Conservation (phyloP, 1,284 basidiomycete species). For the Ustilago lituana region DNA sequence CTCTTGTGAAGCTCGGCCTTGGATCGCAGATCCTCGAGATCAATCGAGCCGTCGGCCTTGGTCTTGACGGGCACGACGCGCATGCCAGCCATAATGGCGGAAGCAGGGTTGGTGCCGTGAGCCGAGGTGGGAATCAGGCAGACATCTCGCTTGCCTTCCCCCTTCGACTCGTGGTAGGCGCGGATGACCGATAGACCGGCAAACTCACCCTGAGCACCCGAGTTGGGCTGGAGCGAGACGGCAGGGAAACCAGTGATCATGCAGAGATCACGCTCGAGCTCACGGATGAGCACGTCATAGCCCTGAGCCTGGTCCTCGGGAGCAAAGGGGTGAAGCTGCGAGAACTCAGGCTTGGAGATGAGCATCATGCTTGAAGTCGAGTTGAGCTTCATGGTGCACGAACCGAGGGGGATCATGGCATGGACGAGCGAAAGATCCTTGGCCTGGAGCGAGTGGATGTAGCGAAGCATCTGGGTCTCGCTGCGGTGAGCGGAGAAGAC, state of each 20-base stretch:
- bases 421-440: conserved; percentile 96
- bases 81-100: conserved; percentile 95
- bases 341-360: conserved; percentile 91
- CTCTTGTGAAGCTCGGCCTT: conserved; percentile 93
- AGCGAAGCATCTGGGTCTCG: conserved; percentile 92
- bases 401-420: conserved; percentile 96
- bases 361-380: conserved; percentile 87
- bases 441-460: conserved; percentile 89
- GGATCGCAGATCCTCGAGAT: conserved; percentile 81
- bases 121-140: conserved; percentile 95
- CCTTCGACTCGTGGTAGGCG: conserved; percentile 89
- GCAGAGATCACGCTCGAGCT: conserved; percentile 89
- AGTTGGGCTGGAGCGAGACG: conserved; percentile 95
- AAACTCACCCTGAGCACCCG: conserved; percentile 94
- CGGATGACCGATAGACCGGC: conserved; percentile 91
- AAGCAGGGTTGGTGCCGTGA: conserved; percentile 80
- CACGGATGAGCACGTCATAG: conserved; percentile 84
- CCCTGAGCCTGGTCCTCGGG: conserved; percentile 89
- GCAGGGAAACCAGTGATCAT: conserved; percentile 94
- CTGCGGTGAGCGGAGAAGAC: conserved; percentile 92
- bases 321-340: conserved; percentile 88
- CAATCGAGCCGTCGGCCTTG: conserved; percentile 84
- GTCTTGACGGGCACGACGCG: conserved; percentile 95
- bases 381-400: conserved; percentile 70
- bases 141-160: conserved; percentile 85